phyloP scores from a whole-genome alignment of 2,329 filamentous ascomycete genomes.

The Trichophyton simii region DNA sequence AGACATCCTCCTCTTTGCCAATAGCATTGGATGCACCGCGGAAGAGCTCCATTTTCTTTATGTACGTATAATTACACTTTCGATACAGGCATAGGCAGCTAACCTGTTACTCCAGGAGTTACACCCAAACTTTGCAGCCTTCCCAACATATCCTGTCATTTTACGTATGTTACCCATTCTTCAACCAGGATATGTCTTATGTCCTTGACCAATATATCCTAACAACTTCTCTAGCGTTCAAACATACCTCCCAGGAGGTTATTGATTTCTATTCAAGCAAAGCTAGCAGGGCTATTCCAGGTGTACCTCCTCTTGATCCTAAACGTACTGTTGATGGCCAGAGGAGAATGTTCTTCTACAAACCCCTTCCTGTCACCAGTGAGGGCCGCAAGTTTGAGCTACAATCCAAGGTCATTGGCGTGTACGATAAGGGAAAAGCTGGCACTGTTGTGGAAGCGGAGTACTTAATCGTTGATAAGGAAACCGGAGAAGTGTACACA shows the following conservation, averaged over 20 bases:
- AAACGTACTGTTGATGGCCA: conserved; percentile 70
- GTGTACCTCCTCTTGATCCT: conserved; percentile 63
- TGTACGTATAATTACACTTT: conserved; percentile 39
- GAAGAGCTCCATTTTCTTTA: conserved; percentile 91
- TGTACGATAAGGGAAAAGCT: conserved; percentile 81
- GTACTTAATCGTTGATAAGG: conserved; percentile 59
- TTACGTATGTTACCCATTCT: conserved; percentile 44
- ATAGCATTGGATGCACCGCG: conserved; percentile 71
- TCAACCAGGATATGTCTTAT: not conserved
- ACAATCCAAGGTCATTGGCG: conserved; percentile 64
- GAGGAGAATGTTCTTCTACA: conserved; percentile 64
- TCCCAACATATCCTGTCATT: conserved; percentile 77
- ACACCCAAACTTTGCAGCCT: conserved; percentile 72
- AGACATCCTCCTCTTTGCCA: conserved; percentile 79
- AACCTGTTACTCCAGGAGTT: conserved; percentile 43
- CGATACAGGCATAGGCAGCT: not conserved
- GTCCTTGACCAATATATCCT: not conserved
- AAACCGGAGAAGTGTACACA: conserved; percentile 56
- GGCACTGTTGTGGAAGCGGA: conserved; percentile 73
- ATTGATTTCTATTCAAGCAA: conserved; percentile 71
- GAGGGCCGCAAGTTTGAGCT: conserved; percentile 63
- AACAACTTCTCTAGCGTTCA: conserved; percentile 49
- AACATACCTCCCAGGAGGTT: conserved; percentile 61
- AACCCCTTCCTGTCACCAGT: conserved; percentile 59
- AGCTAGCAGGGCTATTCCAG: conserved; percentile 54